Base-by-base conservation (phyloP, 2,329 filamentous ascomycete genomes). In the Ampelomyces quisqualis region DNA sequence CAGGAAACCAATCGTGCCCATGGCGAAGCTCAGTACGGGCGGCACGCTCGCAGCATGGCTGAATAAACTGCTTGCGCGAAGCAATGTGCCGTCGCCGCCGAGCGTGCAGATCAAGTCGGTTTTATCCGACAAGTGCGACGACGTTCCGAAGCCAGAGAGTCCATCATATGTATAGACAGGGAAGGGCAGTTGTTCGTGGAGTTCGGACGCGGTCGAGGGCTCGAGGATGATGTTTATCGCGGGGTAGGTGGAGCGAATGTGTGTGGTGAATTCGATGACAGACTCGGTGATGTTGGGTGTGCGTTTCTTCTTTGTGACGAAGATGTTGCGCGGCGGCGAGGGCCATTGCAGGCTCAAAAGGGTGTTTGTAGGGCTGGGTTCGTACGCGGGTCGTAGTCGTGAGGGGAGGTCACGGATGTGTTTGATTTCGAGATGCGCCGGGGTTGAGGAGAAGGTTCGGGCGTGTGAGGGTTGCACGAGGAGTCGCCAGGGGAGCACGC, bases 1-100 rank as follows among this genome's bases (percentile, higher is more conserved):
- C 6, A 98, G 73, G 55, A 98, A 98, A 0, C 93, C 93, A 1
- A 98, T 74, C 0, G 91, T 94, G 5, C 93, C 93, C 88, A 98
- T 96, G 64, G 90, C 95, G 64, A 98, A 98, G 1, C 88, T 90
- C 6, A 98, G 75, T 22, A 98, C 86, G 0, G 93, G 93, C 0
- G 93, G 93, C 0, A 98, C 91, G 29, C 82, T 82, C 2, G 79
- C 76, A 30, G 87, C 83, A 24, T 88, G 85, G 44, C 89, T 89
- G 71, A 94, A 97, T 4, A 96, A 77, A 38, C 86, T 90, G 2
- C 88, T 86, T 0, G 90, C 90, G 45, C 88, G 86, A 32, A 95
- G 70, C 38, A 95, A 91, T 2, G 90, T 95, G 46, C 90, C 90
- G 67, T 98, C 93, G 28, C 93, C 93, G 38, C 93, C 93, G 34